phyloP scores from a whole-genome alignment of 345 rosid genomes.

The Corchorus capsularis region DNA sequence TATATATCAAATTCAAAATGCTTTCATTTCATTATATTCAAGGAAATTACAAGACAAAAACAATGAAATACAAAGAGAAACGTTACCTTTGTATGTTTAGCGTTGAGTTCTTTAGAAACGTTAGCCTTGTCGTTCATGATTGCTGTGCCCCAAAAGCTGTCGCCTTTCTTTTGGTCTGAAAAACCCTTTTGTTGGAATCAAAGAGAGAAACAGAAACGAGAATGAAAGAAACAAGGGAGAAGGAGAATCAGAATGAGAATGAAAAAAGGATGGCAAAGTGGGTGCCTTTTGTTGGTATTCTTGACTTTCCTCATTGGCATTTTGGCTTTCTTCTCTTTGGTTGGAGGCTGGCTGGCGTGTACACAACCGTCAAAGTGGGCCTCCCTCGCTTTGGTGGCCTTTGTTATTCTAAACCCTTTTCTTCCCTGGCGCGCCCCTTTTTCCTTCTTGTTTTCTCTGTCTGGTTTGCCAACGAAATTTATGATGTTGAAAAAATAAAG shows the following conservation, averaged over 20 bases:
- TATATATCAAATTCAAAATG: background rate
- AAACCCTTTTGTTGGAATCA: conserved; percentile 22
- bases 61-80: background rate
- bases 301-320: conserved; percentile 5
- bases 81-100: conserved; percentile 59
- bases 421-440: background rate
- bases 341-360: conserved; percentile 35
- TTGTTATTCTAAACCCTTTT: background rate
- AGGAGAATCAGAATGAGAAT: conserved; percentile 3
- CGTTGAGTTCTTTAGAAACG: conserved; percentile 64
- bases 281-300: conserved; percentile 18
- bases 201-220: conserved; percentile 9
- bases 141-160: too few species aligned
- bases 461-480: background rate
- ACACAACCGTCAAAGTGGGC: conserved; percentile 20
- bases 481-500: background rate
- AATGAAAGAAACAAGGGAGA: background rate
- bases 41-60: background rate
- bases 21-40: too few species aligned
- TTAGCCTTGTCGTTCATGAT: conserved; percentile 65
- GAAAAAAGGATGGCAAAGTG: conserved; percentile 28
- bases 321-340: conserved; percentile 8
- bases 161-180: too few species aligned
- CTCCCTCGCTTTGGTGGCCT: conserved; percentile 9
- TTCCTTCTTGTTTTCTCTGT: conserved; percentile 5